Base-by-base conservation (phyloP, 2,329 filamentous ascomycete species). In the Bimuria novae-zelandiae region DNA sequence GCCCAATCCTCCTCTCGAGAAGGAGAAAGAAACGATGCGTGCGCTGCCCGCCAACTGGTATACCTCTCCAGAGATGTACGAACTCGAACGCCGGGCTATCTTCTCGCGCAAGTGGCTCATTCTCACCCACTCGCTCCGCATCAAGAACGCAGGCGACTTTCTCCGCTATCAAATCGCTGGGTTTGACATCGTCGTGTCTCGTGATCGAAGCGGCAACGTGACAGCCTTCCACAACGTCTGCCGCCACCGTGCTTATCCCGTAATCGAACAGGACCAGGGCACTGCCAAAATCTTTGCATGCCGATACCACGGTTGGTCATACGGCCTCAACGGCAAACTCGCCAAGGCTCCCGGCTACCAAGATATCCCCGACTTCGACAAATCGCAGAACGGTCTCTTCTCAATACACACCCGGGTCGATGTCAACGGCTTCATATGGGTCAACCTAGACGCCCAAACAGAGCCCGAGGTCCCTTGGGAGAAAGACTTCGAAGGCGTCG, bases 51-150 rank as follows among this genome's bases (percentile, higher is more conserved):
- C 62, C 7, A 61, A 57, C 33, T 71, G 69, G 69, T 70, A 61
- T 23, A 73, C 63, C 11, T 71, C 71, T 8, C 64, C 61, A 2
- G 69, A 73, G 10, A 63, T 75, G 12, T 80, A 75, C 51, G 67
- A 75, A 21, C 69, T 79, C 7, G 77, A 79, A 52, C 65, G 77
- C 8, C 71, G 77, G 4, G 74, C 77, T 12, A 75, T 79, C 40
- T 79, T 79, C 57, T 75, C 70, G 0, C 65, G 67, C 22, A 65
- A 62, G 27, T 73, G 72, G 71, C 60, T 71, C 16, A 60, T 74
- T 39, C 59, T 73, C 27, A 69, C 70, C 5, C 71, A 73, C 39
- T 57, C 60, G 33, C 55, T 54, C 4, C 66, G 72, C 7, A 48
- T 63, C 12, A 41, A 39, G 10, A 44, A 56, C 1, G 29, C 56